Base-by-base conservation (phyloP, 768 basidiomycete species). In the Mycena crocata region DNA sequence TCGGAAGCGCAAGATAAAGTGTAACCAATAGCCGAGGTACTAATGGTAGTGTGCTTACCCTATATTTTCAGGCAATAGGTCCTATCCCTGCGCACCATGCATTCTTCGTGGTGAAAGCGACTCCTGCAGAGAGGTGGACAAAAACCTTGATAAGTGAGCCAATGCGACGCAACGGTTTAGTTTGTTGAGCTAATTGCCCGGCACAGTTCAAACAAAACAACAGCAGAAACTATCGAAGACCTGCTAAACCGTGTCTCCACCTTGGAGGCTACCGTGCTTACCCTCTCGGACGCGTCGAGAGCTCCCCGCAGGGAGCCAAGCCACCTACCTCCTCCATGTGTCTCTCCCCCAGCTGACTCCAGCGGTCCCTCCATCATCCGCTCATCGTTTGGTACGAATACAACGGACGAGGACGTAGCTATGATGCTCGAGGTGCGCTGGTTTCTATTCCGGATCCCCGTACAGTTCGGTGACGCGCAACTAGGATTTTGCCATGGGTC, bases 1-100 rank as follows among this genome's bases (percentile, higher is more conserved):
- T 60, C 72, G 75, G n/a, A 76, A 73, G 63, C 68, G 75, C 60
- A 76, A 76, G 57, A 76, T 76, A 42, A 76, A 76, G 69, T 76
- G 75, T 74, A 52, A 45, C 31, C 5, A 35, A 28, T 21, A 37
- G 19, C 42, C 37, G 17, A 39, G 30, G 37, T 9, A 34, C 15
- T n/a, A 24, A 4, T 30, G 19, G 26, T 35, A n/a, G n/a, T 35
- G 15, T 5, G 35, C 51, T 62, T 44, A 57, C 26, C 15, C 48
- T 19, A 23, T 45, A 17, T 54, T 30, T 19, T 8, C 44, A 76
- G 75, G 75, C 51, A 76, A 73, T 50, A 71, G 73, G 42, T 68
- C 74, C 12, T 74, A 73, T 46, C 75, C 75, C 21, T 76, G 75
- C 48, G 73, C 75, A 8, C 75, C 75, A 17, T 76, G 75, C 40